Conservation (phyloP, 2,329 filamentous ascomycete genomes). For the Trichoderma arundinaceum region DNA sequence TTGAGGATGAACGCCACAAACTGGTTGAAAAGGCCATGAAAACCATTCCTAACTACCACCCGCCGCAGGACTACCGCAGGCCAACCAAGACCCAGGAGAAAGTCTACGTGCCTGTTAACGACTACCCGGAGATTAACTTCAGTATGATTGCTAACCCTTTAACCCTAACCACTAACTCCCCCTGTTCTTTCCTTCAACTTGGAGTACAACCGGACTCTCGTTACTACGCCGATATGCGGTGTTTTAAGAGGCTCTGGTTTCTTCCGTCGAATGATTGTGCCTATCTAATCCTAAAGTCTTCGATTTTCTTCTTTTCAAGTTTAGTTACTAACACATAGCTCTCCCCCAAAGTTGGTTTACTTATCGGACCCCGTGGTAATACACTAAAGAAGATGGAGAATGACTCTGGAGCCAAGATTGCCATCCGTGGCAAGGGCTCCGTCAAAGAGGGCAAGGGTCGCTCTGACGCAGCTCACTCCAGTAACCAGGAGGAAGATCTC, state of each 20-base stretch:
- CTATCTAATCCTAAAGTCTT: constrained; percentile 43
- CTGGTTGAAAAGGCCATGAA: constrained; percentile 99
- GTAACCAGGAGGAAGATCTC: constrained; percentile 99
- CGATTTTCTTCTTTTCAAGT: constrained; percentile 33
- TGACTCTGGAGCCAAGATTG: constrained; percentile 97
- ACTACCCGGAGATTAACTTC: constrained; percentile 99
- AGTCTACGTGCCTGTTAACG: constrained; percentile 99
- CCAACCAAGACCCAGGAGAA: constrained; percentile 99
- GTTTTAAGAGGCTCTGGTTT: constrained; percentile 43
- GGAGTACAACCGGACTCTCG: constrained; percentile 54
- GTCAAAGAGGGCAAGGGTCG: constrained; percentile 99
- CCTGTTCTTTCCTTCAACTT: constrained; percentile 46
- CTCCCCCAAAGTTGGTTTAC: constrained; percentile 94
- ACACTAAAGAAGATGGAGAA: constrained; percentile 99
- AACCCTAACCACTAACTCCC: constrained; percentile 69
- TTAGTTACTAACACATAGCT: constrained; percentile 89
- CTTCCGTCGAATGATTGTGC: constrained; percentile 43
- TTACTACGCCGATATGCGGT: constrained; percentile 39
- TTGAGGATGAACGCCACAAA: constrained; percentile 99
- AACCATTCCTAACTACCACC: constrained; percentile 98
- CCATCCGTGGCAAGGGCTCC: constrained; percentile 98
- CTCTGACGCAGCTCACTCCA: constrained; percentile 97
- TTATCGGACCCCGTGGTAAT: constrained; percentile 99
- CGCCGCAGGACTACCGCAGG: constrained; percentile 96
- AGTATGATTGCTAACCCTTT: constrained; percentile 99